These are phyloP conservation scores for Aspergillus pseudoterreus DNA, from an alignment of 2,329 filamentous ascomycete genomes.

Conservation along the genomic window DNA sequence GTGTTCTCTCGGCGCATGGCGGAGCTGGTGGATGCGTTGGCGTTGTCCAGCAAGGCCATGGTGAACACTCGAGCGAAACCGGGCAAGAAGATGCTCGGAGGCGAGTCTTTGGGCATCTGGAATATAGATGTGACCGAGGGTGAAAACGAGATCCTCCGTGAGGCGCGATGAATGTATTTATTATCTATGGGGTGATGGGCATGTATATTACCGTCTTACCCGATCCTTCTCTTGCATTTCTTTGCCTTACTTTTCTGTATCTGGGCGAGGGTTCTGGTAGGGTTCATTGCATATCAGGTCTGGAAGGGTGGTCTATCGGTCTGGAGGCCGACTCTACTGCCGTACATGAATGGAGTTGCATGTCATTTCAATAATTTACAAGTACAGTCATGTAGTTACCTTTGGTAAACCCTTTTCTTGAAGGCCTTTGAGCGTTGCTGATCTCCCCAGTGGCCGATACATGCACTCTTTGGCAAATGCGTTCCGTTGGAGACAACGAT, in stretches of 20 bases:
- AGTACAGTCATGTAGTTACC: no score
- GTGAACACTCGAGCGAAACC: slow-evolving; percentile 47
- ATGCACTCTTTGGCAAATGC: no score
- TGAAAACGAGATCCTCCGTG: slow-evolving; percentile 12
- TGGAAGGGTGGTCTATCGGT: background rate
- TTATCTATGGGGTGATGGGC: background rate
- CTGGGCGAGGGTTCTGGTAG: background rate
- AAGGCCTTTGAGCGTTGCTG: no score
- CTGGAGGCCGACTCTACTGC: no score
- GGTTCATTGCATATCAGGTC: background rate
- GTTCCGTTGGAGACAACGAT: no score
- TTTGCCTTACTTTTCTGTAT: background rate
- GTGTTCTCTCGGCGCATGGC: slow-evolving; percentile 64
- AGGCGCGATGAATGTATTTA: slow-evolving; percentile 7
- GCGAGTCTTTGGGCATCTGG: slow-evolving; percentile 39
- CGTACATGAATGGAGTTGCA: no score
- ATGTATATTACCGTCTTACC: slow-evolving; percentile 6
- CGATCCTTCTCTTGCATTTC: background rate
- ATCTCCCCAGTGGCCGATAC: no score
- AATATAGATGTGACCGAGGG: slow-evolving; percentile 28
- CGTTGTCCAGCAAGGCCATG: slow-evolving; percentile 71
- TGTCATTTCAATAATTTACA: no score
- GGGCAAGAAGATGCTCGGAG: slow-evolving; percentile 37
- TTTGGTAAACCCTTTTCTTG: no score
- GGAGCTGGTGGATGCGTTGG: slow-evolving; percentile 73